phyloP scores from a whole-genome alignment of 352 stramenopile species.

The Phytophthora podocarpi region DNA sequence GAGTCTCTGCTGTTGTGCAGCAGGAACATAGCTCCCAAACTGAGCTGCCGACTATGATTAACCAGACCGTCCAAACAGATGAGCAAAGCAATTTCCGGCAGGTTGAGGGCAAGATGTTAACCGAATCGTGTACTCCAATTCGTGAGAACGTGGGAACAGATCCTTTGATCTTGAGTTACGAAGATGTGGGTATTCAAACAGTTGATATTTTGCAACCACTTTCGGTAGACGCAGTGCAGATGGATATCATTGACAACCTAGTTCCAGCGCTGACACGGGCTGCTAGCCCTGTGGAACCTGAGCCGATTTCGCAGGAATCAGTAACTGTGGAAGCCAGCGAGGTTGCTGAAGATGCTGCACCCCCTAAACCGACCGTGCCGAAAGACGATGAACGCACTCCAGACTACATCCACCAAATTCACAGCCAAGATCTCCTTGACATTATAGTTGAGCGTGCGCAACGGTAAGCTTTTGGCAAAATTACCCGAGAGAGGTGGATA shows the following conservation, averaged over 20 bases:
- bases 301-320: conserved; percentile 2
- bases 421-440: conserved; percentile 33
- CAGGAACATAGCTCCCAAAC: conserved; percentile 23
- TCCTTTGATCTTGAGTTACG: conserved; percentile 12
- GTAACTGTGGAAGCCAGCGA: neutral
- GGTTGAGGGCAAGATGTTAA: neutral
- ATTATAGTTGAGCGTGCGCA: conserved; percentile 34
- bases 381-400: conserved; percentile 11
- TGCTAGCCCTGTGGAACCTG: neutral
- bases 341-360: neutral
- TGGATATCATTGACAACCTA: neutral
- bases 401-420: conserved; percentile 37
- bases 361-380: neutral
- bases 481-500: neutral
- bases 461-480: conserved; percentile 30
- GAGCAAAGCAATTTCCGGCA: neutral
- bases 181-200: conserved; percentile 28
- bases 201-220: conserved; percentile 2
- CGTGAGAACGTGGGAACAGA: conserved; percentile 30
- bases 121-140: neutral
- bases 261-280: neutral
- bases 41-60: neutral
- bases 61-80: conserved; percentile 26
- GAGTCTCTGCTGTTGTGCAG: neutral
- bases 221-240: conserved; percentile 11